Evolutionary conservation across 305 asterid species (phyloP).

Genomic region (Fraxinus paxiana): DNA sequence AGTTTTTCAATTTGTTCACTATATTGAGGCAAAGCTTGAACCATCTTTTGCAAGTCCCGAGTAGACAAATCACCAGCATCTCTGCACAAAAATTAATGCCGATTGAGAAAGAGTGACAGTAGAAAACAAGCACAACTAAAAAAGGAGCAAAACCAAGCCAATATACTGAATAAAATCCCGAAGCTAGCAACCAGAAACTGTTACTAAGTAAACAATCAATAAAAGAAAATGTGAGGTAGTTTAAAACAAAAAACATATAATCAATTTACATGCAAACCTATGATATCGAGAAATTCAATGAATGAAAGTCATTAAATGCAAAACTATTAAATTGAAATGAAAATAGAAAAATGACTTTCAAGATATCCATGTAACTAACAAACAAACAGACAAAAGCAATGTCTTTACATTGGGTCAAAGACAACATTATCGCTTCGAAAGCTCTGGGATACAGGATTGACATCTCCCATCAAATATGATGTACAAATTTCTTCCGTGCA

Average conservation of each 20-base stretch:
- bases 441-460: background rate
- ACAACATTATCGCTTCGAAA: background rate
- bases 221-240: background rate
- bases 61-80: constrained; percentile 80
- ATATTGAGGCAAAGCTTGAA: constrained; percentile 98
- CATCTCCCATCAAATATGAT: background rate
- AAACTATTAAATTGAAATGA: background rate
- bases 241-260: background rate
- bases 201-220: background rate
- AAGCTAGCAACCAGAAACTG: background rate
- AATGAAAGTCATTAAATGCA: background rate
- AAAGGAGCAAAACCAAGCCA: background rate
- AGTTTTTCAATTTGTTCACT: constrained; percentile 99
- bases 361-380: background rate
- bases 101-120: background rate
- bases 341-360: background rate
- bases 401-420: background rate
- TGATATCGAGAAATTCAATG: background rate
- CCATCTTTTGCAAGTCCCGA: constrained; percentile 98
- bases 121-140: background rate
- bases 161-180: background rate
- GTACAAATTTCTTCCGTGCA: background rate
- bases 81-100: constrained; percentile 38
- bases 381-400: constrained; percentile 6
- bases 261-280: background rate